phyloP scores from a whole-genome alignment of 2,329 filamentous ascomycete species.

The Pseudogymnoascus pannorum region DNA sequence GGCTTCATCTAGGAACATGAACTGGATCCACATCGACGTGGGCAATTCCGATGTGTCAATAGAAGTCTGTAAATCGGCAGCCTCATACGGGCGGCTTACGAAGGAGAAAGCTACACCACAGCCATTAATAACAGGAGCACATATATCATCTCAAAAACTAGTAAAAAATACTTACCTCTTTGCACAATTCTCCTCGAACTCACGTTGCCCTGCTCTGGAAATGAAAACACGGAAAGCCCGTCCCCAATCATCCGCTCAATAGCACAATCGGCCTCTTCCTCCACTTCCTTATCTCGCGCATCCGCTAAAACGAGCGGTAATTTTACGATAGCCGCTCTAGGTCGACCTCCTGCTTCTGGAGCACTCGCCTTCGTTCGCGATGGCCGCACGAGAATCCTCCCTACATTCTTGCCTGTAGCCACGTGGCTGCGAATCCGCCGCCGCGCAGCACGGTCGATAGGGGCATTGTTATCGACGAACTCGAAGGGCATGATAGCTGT shows the following conservation, averaged over 20 bases:
- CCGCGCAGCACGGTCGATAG: slow-evolving; percentile 13
- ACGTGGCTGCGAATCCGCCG: slow-evolving; percentile 19
- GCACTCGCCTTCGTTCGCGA: slow-evolving; percentile 1
- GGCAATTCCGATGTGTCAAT: slow-evolving; percentile 5
- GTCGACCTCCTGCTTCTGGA: not conserved
- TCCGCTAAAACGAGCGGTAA: not conserved
- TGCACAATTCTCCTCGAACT: slow-evolving; percentile 11
- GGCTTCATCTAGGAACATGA: slow-evolving; percentile 27
- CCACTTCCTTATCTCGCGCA: not conserved
- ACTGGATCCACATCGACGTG: slow-evolving; percentile 21
- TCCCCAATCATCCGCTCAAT: slow-evolving; percentile 15
- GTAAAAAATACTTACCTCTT: slow-evolving; percentile 9
- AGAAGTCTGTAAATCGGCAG: slow-evolving; percentile 9
- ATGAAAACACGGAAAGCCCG: slow-evolving; percentile 13
- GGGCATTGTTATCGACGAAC: slow-evolving; percentile 14
- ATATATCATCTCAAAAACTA: not conserved
- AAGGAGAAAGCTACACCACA: slow-evolving; percentile 13
- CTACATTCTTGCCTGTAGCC: slow-evolving; percentile 18
- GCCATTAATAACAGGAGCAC: not conserved
- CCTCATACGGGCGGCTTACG: slow-evolving; percentile 10
- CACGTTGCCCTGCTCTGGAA: slow-evolving; percentile 11
- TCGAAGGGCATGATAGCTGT: slow-evolving; percentile 13
- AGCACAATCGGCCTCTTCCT: not conserved
- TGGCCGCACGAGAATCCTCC: slow-evolving; percentile 10
- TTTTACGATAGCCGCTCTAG: not conserved